These are phyloP conservation scores for Pholiota adiposa DNA, from an alignment of 1,284 basidiomycete genomes.

Conservation along the genomic window DNA sequence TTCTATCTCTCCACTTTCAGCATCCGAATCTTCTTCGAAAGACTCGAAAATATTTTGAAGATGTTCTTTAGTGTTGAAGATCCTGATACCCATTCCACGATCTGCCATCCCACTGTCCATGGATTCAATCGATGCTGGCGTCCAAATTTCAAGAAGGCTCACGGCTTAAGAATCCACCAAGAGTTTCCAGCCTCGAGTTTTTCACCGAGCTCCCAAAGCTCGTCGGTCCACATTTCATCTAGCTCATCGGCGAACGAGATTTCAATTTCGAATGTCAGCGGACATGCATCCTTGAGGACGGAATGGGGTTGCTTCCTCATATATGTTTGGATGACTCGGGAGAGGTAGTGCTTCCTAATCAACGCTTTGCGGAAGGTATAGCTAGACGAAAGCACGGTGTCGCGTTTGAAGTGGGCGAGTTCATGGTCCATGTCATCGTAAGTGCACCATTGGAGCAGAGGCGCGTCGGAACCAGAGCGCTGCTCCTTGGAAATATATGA, in stretches of 20 bases:
- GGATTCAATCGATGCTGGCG: background rate
- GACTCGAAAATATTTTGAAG: constrained; percentile 82
- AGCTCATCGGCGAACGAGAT: constrained; percentile 94
- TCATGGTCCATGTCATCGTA: constrained; percentile 87
- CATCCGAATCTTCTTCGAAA: constrained; percentile 86
- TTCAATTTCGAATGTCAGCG: constrained; percentile 88
- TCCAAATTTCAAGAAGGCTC: constrained; percentile 15
- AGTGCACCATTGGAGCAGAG: constrained; percentile 74
- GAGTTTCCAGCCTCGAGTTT: constrained; percentile 56
- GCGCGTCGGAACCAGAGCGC: constrained; percentile 26
- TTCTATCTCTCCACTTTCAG: constrained; percentile 58
- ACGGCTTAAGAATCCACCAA: constrained; percentile 97
- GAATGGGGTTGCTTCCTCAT: constrained; percentile 72
- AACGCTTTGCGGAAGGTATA: constrained; percentile 93
- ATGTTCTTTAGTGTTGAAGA: constrained; percentile 83
- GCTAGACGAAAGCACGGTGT: constrained; percentile 73
- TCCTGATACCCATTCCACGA: constrained; percentile 91
- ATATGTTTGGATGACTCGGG: constrained; percentile 77
- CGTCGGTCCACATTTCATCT: constrained; percentile 93
- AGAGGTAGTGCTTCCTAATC: constrained; percentile 94
- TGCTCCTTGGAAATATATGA: constrained; percentile 24
- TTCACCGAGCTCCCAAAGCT: constrained; percentile 86
- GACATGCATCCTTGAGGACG: constrained; percentile 59
- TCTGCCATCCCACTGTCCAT: constrained; percentile 84
- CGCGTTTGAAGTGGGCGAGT: constrained; percentile 55